A percentile compares a stretch with the other conserved stretches of the same genome.
phyloP scores from a whole-genome alignment of 345 rosid species.

The Brassica nigra region DNA sequence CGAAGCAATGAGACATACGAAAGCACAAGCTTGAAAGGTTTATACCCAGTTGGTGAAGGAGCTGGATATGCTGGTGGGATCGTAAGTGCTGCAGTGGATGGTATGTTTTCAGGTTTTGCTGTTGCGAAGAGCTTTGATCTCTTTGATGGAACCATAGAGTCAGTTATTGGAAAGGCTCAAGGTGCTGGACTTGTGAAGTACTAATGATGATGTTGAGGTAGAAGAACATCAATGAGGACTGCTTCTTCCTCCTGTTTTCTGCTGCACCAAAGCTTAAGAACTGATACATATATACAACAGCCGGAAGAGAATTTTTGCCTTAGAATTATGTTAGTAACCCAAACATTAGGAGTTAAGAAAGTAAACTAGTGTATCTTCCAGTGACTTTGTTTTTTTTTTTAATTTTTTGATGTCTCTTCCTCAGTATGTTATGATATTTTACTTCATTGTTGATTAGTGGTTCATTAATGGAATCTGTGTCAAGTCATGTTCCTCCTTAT shows the following conservation, averaged over 20 bases:
- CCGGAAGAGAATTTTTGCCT: conserved; percentile 20
- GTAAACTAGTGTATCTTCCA: conserved; percentile 11
- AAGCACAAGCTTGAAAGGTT: conserved; percentile 73
- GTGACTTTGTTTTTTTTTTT: background rate
- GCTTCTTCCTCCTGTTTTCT: conserved; percentile 6
- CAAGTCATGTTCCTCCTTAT: background rate
- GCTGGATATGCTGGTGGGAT: conserved; percentile 99
- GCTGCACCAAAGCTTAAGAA: conserved; percentile 24
- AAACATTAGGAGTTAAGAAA: conserved; percentile 12
- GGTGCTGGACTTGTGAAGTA: conserved; percentile 64
- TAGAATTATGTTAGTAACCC: conserved; percentile 17
- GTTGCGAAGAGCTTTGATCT: conserved; percentile 73
- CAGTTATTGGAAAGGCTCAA: conserved; percentile 69
- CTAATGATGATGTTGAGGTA: conserved; percentile 37
- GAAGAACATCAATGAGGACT: conserved; percentile 8
- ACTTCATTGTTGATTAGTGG: background rate
- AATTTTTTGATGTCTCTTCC: background rate
- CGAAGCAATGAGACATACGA: conserved; percentile 70
- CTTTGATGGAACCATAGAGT: conserved; percentile 57
- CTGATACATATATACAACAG: background rate
- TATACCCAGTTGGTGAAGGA: conserved; percentile 96
- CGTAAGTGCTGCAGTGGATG: conserved; percentile 97
- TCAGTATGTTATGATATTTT: background rate
- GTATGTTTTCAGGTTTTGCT: conserved; percentile 82
- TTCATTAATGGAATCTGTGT: background rate